phyloP scores from a whole-genome alignment of 345 rosid genomes.

The Cardiospermum halicacabum region DNA sequence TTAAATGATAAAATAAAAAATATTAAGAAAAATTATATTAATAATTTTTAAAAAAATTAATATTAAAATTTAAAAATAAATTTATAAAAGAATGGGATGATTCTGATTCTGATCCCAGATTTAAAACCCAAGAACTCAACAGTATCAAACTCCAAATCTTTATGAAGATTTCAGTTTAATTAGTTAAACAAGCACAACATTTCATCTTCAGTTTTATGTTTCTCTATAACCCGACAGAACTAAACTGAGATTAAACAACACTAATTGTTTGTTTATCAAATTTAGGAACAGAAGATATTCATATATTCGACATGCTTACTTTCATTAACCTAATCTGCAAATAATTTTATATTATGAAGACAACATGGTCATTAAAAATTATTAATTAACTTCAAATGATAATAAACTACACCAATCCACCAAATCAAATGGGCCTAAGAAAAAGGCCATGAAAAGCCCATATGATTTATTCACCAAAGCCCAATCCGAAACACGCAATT shows the following conservation, averaged over 20 bases:
- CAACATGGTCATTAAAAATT: too few relatives aligned
- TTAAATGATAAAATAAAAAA: too few relatives aligned
- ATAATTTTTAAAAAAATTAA: too few relatives aligned
- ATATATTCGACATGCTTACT: background rate
- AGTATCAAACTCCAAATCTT: constrained; percentile 4
- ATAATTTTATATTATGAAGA: too few relatives aligned
- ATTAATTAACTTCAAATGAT: too few relatives aligned
- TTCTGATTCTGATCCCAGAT: too few relatives aligned
- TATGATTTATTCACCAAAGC: background rate
- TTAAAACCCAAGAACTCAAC: background rate
- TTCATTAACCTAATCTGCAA: too few relatives aligned
- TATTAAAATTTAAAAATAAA: too few relatives aligned
- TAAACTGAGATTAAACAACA: background rate
- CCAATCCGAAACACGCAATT: background rate
- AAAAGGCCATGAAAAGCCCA: background rate
- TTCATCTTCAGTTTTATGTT: constrained; percentile 1
- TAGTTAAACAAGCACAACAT: background rate
- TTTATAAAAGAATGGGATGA: too few relatives aligned
- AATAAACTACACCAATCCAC: background rate
- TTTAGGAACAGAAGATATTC: background rate
- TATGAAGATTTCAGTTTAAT: constrained; percentile 5
- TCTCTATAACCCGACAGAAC: constrained; percentile 9
- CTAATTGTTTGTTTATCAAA: background rate
- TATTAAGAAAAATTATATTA: too few relatives aligned
- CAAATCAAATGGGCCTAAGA: background rate